These are phyloP conservation scores for Imleria badia DNA, from an alignment of 768 basidiomycete species.

Conservation along the genomic window DNA sequence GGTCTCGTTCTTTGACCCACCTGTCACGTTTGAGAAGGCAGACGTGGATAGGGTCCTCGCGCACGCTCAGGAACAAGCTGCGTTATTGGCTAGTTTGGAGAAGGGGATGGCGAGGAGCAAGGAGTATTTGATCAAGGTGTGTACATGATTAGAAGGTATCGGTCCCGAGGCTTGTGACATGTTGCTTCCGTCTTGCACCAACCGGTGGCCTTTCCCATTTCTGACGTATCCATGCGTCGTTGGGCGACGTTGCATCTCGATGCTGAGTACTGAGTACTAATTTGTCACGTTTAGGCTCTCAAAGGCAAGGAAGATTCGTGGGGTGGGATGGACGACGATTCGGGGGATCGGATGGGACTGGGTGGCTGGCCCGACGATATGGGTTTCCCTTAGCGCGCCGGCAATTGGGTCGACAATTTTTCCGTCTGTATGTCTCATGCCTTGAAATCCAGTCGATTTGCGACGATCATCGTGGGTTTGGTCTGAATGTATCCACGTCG, in stretches of 20 bases:
- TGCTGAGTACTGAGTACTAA: neutral
- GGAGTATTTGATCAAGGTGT: constrained; percentile 73
- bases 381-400: constrained; percentile 17
- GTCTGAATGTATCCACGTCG: too few species aligned
- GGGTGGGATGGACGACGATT: constrained; percentile 30
- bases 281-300: constrained; percentile 20
- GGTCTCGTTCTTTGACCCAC: constrained; percentile 70
- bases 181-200: neutral
- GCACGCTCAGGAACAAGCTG: constrained; percentile 49
- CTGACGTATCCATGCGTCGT: too few species aligned
- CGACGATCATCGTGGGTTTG: too few species aligned
- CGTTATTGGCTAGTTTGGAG: constrained; percentile 24
- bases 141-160: neutral
- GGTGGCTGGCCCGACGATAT: constrained; percentile 29
- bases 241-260: neutral
- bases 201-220: neutral
- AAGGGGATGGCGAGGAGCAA: constrained; percentile 53
- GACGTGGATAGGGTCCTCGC: constrained; percentile 61
- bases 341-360: constrained; percentile 22
- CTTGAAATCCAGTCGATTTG: neutral
- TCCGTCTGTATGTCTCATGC: neutral
- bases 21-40: constrained; percentile 53
- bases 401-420: neutral
- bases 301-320: constrained; percentile 32
- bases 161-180: neutral